Conservation (phyloP, 2,329 filamentous ascomycete species). For the Hypoxylon sp. region DNA sequence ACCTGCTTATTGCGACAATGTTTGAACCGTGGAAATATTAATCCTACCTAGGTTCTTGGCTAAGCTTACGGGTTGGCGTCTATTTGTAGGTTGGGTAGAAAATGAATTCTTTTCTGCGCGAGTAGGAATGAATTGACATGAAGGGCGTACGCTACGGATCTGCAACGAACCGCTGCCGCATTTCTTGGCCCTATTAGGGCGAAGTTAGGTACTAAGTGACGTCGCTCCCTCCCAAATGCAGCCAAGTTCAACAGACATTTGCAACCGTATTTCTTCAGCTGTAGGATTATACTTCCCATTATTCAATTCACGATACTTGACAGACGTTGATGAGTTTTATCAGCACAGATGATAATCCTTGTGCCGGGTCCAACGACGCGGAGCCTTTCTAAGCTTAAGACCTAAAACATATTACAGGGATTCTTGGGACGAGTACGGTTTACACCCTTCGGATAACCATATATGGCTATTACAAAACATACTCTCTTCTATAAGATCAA, state of each 20-base stretch:
- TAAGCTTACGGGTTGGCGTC: not conserved
- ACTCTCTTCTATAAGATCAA: slow-evolving; percentile 33
- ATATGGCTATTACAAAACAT: slow-evolving; percentile 28
- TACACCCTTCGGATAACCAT: slow-evolving; percentile 26
- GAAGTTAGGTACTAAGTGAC: not conserved
- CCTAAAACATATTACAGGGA: slow-evolving; percentile 23
- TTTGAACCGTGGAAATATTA: slow-evolving; percentile 1
- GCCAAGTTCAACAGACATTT: not conserved
- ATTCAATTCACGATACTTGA: slow-evolving; percentile 21
- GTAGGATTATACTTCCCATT: not conserved
- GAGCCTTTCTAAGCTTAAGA: not conserved
- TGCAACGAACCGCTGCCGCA: not conserved
- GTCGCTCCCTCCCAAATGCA: not conserved
- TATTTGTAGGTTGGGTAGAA: slow-evolving; percentile 5
- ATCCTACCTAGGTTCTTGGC: slow-evolving; percentile 1
- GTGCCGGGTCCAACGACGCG: slow-evolving; percentile 18
- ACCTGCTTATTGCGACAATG: not conserved
- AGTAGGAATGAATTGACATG: slow-evolving; percentile 8
- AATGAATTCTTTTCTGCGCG: not conserved
- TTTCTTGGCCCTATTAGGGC: slow-evolving; percentile 6
- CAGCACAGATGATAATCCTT: slow-evolving; percentile 16
- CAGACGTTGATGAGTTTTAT: slow-evolving; percentile 17
- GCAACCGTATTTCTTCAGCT: not conserved
- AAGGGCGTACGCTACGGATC: slow-evolving; percentile 18
- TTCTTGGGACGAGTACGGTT: slow-evolving; percentile 24